Conservation (phyloP, 169 alveolate species). For the Eimeria necatrix region DNA sequence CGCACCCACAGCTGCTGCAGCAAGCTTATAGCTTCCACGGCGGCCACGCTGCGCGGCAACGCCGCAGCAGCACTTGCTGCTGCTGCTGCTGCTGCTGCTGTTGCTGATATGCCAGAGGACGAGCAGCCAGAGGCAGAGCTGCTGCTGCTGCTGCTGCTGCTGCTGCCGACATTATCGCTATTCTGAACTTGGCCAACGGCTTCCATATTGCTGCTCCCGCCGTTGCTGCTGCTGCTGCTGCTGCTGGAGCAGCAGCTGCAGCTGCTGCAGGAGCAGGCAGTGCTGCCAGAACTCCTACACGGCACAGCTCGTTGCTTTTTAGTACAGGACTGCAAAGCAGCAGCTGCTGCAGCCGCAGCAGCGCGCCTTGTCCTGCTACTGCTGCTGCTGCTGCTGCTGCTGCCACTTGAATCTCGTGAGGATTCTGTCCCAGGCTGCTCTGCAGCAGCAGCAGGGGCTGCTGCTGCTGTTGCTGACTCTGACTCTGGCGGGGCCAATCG, state of each 20-base stretch:
- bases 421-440: background rate
- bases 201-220: background rate
- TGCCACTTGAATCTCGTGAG: background rate
- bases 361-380: constrained; percentile 25
- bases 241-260: background rate
- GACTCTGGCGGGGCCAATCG: background rate
- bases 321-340: constrained; percentile 36
- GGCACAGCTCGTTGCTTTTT: background rate
- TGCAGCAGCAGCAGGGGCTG: constrained; percentile 24
- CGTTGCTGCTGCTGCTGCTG: constrained; percentile 60
- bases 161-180: background rate
- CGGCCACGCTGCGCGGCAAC: constrained; percentile 51
- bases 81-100: constrained; percentile 68
- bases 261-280: constrained; percentile 27
- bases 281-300: background rate
- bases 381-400: constrained; percentile 57
- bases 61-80: constrained; percentile 67
- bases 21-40: constrained; percentile 20
- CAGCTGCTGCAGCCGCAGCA: constrained; percentile 57
- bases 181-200: background rate
- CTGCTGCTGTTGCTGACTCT: constrained; percentile 43
- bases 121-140: background rate
- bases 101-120: background rate
- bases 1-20: constrained; percentile 68
- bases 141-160: constrained; percentile 40